These are phyloP conservation scores for Zychaea mexicana DNA, from an alignment of 371 early-diverging fungal genomes.

Conservation along the genomic window DNA sequence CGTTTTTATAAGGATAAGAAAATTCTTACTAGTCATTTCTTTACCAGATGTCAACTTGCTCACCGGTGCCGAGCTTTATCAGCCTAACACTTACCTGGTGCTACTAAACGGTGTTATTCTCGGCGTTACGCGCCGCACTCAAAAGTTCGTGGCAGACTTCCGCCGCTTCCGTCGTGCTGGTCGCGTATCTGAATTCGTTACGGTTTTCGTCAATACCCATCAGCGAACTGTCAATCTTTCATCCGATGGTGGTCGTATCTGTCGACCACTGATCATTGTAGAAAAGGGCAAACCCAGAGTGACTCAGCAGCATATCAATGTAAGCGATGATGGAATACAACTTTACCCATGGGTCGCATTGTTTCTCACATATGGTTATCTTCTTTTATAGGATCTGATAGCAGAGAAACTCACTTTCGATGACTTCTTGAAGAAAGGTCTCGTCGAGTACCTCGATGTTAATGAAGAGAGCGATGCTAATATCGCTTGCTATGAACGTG, in stretches of 20 bases:
- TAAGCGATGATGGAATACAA: slow-evolving; percentile 7
- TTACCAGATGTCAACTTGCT: slow-evolving; percentile 77
- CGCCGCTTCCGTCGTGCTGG: slow-evolving; percentile 88
- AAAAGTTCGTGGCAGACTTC: slow-evolving; percentile 81
- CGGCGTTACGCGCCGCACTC: slow-evolving; percentile 84
- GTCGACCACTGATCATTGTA: slow-evolving; percentile 97
- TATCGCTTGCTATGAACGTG: slow-evolving; percentile 90
- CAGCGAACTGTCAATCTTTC: slow-evolving; percentile 91
- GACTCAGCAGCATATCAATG: slow-evolving; percentile 72
- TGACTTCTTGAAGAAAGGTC: slow-evolving; percentile 91
- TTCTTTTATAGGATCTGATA: slow-evolving; percentile 50
- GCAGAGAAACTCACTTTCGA: slow-evolving; percentile 80
- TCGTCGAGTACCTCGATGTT: slow-evolving; percentile 98
- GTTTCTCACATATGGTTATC: too few relatives aligned
- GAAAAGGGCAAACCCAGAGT: slow-evolving; percentile 81
- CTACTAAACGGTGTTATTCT: slow-evolving; percentile 93
- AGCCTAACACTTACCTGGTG: slow-evolving; percentile 75
- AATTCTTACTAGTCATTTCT: not conserved
- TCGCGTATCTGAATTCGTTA: slow-evolving; percentile 89
- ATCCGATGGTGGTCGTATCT: slow-evolving; percentile 98
- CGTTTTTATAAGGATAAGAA: not conserved
- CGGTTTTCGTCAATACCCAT: slow-evolving; percentile 87
- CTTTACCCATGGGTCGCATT: too few relatives aligned
- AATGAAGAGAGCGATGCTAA: slow-evolving; percentile 98
- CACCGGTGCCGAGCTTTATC: slow-evolving; percentile 84